These are phyloP conservation scores for Tetrapisispora namnaoensis DNA, from an alignment of 805 yeast species.

Conservation along the genomic window DNA sequence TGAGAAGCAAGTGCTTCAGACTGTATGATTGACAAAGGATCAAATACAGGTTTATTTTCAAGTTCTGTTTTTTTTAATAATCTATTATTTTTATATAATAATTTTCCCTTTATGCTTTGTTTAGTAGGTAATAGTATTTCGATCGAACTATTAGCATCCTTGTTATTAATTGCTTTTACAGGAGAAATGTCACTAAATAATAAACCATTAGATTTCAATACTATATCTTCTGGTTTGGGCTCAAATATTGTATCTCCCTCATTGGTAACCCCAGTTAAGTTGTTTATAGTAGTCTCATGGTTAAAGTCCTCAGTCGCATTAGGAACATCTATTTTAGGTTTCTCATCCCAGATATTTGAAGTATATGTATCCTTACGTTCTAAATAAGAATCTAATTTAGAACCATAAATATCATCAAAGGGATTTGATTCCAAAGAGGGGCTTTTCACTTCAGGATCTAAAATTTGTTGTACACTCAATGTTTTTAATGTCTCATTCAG, in stretches of 20 bases:
- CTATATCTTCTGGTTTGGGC: not conserved
- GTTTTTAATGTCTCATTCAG: not conserved
- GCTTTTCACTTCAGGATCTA: not conserved
- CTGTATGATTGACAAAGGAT: not conserved
- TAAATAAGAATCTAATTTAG: not conserved
- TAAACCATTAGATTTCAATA: not conserved
- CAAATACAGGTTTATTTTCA: not conserved
- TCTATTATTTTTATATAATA: constrained; percentile 1
- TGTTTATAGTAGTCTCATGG: not conserved
- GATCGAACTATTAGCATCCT: no score
- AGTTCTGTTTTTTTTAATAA: not conserved
- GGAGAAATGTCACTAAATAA: not conserved
- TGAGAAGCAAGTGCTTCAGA: not conserved
- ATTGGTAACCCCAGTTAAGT: not conserved
- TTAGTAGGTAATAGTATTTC: not conserved
- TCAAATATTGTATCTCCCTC: not conserved
- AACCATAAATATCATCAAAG: not conserved
- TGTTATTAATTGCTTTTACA: not conserved
- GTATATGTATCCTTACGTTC: not conserved
- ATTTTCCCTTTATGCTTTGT: not conserved
- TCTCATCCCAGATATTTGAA: not conserved
- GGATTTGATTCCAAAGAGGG: not conserved
- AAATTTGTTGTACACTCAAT: not conserved
- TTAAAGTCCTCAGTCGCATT: not conserved
- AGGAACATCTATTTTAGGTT: not conserved